Conservation (phyloP, 805 yeast genomes). For the Wickerhamiella sergipiensis region DNA sequence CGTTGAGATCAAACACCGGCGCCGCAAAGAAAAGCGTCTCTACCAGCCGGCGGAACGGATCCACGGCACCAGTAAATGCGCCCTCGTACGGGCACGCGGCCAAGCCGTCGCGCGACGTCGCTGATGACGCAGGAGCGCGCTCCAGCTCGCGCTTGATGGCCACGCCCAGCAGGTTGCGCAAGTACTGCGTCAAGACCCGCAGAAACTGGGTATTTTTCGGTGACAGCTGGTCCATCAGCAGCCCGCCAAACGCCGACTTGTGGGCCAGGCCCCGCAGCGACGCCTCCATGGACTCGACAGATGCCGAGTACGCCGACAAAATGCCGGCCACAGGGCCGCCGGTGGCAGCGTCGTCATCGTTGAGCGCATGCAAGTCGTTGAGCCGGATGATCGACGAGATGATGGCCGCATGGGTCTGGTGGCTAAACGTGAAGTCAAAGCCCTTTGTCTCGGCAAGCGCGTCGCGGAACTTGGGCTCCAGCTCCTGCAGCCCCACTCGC, state of each 20-base stretch:
- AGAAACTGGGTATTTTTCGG: conserved; percentile 12
- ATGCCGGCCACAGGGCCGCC: background rate
- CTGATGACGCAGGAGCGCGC: background rate
- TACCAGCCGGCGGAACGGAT: conserved; percentile 5
- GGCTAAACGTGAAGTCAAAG: conserved; percentile 1
- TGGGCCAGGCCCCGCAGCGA: conserved; percentile 14
- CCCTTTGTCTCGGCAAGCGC: background rate
- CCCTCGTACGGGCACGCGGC: background rate
- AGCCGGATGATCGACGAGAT: background rate
- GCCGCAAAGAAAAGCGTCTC: conserved; percentile 10
- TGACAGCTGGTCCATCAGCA: conserved; percentile 35
- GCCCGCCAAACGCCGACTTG: conserved; percentile 24
- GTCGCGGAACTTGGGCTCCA: background rate
- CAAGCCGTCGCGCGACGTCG: background rate
- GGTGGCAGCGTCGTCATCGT: background rate
- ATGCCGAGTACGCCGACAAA: background rate
- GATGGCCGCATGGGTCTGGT: background rate
- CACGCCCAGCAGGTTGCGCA: conserved; percentile 10
- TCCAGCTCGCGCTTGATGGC: conserved; percentile 4
- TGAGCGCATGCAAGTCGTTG: background rate
- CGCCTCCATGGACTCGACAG: conserved; percentile 13
- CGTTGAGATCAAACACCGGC: conserved; percentile 3
- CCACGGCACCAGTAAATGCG: background rate
- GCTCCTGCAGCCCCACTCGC: background rate
- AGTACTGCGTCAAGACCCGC: conserved; percentile 13